A percentile compares a stretch with the other conserved stretches of the same genome.
phyloP scores from a whole-genome alignment of 352 stramenopile genomes.

The Pythium aristosporum region DNA sequence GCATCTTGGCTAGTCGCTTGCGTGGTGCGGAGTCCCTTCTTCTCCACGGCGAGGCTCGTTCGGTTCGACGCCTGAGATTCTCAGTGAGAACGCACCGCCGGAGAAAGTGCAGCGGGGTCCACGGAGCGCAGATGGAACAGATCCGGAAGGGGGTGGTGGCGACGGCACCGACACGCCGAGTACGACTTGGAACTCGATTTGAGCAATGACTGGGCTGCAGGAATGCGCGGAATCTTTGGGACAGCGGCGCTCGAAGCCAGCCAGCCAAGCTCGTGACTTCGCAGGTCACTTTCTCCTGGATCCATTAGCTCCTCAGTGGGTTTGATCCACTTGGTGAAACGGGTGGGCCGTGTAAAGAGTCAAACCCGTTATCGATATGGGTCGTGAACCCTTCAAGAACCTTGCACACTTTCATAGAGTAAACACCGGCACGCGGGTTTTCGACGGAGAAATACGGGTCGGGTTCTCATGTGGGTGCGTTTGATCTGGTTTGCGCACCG shows the following conservation, averaged over 20 bases:
- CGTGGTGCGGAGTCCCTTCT: background rate
- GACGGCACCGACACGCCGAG: background rate
- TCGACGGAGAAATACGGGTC: background rate
- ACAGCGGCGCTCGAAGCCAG: background rate
- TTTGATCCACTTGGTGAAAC: background rate
- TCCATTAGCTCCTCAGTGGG: background rate
- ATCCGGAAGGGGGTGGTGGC: background rate
- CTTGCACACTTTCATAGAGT: background rate
- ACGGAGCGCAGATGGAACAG: background rate
- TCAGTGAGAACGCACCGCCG: too few relatives aligned
- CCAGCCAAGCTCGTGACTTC: background rate
- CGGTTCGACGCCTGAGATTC: background rate
- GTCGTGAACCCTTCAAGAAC: background rate
- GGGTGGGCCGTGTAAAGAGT: background rate
- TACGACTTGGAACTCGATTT: slow-evolving; percentile 16
- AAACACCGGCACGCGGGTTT: background rate
- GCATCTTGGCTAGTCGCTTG: slow-evolving; percentile 1
- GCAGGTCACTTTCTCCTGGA: background rate
- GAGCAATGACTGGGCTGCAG: slow-evolving; percentile 18
- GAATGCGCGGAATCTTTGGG: slow-evolving; percentile 11
- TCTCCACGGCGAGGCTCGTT: background rate
- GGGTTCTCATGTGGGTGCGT: background rate
- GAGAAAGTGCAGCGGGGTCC: background rate
- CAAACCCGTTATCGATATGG: background rate
- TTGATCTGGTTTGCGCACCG: slow-evolving; percentile 28